phyloP scores from a whole-genome alignment of 139 green algal species.

The Micractinium conductrix region DNA sequence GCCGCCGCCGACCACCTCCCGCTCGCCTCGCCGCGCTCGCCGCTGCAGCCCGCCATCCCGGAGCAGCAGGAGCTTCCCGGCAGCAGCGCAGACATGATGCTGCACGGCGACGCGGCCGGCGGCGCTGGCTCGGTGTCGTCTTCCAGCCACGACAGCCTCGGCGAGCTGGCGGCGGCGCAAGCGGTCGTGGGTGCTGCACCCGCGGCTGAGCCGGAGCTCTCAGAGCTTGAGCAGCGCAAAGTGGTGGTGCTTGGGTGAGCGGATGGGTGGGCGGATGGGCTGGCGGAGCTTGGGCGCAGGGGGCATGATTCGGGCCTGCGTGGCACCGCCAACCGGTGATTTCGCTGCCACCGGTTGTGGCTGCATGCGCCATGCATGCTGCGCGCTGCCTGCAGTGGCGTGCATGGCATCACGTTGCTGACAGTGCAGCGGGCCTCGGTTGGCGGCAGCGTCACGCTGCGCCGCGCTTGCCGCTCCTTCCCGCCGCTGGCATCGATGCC shows the following conservation, averaged over 20 bases:
- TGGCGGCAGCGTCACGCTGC: no score
- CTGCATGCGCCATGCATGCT: no score
- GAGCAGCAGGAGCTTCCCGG: not conserved
- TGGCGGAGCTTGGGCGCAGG: no score
- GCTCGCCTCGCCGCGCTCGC: constrained; percentile 14
- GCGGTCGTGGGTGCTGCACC: not conserved
- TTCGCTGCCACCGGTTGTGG: no score
- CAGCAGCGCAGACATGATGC: not conserved
- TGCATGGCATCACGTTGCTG: no score
- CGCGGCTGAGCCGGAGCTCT: not conserved
- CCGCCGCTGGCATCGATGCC: no score
- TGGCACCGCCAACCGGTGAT: no score
- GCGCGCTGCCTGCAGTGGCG: no score
- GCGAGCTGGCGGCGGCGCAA: constrained; percentile 1
- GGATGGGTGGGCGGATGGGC: no score
- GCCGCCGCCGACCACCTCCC: not conserved
- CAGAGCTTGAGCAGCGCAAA: constrained; percentile 41
- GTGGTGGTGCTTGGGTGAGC: constrained; percentile 43
- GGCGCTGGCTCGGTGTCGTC: not conserved
- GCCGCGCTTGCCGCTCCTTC: no score
- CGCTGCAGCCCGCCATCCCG: constrained; percentile 2
- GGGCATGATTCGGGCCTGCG: no score
- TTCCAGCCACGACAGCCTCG: constrained; percentile 30
- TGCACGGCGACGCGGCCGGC: not conserved
- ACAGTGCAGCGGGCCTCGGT: no score